Percentiles rank a stretch among this genome's conserved stretches.
phyloP scores from a whole-genome alignment of 2,329 filamentous ascomycete species.

The Xylaria sp. region DNA sequence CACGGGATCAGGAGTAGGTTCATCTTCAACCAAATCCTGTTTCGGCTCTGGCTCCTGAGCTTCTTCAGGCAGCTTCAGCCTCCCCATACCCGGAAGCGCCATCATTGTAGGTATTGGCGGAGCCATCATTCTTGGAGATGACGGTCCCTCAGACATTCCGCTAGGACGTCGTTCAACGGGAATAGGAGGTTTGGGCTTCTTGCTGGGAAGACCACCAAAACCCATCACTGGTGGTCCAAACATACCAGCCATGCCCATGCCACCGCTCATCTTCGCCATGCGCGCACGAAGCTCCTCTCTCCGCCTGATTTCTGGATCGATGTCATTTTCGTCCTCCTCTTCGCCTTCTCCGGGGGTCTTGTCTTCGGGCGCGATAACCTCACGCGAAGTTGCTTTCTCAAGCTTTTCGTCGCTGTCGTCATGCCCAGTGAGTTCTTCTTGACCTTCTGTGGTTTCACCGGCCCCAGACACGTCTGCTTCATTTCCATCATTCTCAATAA shows the following conservation, averaged over 20 bases:
- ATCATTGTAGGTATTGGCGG: conserved; percentile 69
- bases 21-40: conserved; percentile 52
- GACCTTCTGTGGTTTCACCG: conserved; percentile 70
- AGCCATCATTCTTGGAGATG: conserved; percentile 56
- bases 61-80: conserved; percentile 60
- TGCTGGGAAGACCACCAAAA: conserved; percentile 61
- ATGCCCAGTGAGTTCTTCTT: conserved; percentile 71
- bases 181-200: conserved; percentile 64
- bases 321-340: conserved; percentile 77
- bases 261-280: conserved; percentile 98
- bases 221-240: conserved; percentile 79
- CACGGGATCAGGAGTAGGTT: conserved; percentile 46
- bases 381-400: conserved; percentile 51
- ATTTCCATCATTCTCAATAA: conserved; percentile 65
- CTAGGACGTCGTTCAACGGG: conserved; percentile 54
- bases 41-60: conserved; percentile 61
- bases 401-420: conserved; percentile 77
- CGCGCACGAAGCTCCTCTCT: conserved; percentile 89
- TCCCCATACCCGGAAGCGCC: conserved; percentile 77
- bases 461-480: conserved; percentile 73
- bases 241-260: conserved; percentile 89
- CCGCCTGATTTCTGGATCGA: conserved; percentile 86
- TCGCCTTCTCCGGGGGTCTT: conserved; percentile 61
- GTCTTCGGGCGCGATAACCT: conserved; percentile 49
- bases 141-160: conserved; percentile 56